Conservation (phyloP, 1,284 basidiomycete genomes). For the Earliella scabrosa region DNA sequence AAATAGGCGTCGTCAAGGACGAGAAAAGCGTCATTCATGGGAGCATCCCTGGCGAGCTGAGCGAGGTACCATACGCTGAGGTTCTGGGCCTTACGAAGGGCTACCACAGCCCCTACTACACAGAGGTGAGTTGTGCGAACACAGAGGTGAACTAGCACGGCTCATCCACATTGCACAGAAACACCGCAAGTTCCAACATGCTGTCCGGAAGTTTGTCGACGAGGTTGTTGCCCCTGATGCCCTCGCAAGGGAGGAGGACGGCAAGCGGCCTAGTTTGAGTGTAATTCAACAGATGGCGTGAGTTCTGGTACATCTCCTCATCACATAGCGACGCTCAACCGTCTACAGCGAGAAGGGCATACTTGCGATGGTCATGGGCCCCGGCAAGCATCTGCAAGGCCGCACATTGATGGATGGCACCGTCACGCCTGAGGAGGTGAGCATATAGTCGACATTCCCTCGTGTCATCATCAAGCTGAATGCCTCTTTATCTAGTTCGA, state of each 20-base stretch:
- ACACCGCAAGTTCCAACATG: constrained; percentile 54
- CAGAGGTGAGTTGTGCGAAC: constrained; percentile 36
- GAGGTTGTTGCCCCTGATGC: constrained; percentile 57
- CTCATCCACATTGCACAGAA: constrained; percentile 34
- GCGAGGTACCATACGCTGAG: constrained; percentile 83
- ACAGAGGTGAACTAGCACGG: not conserved
- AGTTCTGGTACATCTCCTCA: constrained; percentile 27
- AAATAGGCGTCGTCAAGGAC: constrained; percentile 72
- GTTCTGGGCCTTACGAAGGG: constrained; percentile 76
- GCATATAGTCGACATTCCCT: not conserved
- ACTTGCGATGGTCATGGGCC: constrained; percentile 90
- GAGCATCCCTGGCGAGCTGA: constrained; percentile 51
- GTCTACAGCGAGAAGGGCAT: constrained; percentile 62
- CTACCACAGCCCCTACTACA: constrained; percentile 77
- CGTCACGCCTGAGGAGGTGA: constrained; percentile 84
- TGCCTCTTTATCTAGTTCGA: constrained; percentile 51
- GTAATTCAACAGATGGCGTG: constrained; percentile 77
- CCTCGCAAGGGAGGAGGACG: constrained; percentile 72
- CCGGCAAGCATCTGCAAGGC: constrained; percentile 85
- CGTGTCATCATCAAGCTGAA: constrained; percentile 1
- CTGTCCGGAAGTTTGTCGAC: constrained; percentile 53
- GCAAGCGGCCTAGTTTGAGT: constrained; percentile 67
- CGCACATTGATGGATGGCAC: constrained; percentile 79
- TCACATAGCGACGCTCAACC: not conserved
- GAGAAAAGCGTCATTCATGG: constrained; percentile 62